Conservation (phyloP, 345 rosid genomes). For the Rhodomyrtus tomentosa region DNA sequence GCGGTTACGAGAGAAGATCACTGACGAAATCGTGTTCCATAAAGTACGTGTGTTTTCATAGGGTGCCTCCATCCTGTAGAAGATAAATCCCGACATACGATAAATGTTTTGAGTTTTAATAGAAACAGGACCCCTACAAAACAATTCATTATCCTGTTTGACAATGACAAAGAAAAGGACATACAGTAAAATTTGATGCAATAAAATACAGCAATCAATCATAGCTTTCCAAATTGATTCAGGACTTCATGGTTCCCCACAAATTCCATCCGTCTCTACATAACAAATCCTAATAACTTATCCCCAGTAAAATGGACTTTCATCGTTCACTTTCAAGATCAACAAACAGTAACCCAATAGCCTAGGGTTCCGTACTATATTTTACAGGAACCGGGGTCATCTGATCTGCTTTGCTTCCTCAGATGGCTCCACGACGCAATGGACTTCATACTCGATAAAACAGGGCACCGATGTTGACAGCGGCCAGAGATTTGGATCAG, state of each 20-base stretch:
- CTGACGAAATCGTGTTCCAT: background rate
- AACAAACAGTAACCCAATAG: background rate
- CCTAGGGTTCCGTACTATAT: background rate
- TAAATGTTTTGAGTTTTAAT: background rate
- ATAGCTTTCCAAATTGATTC: background rate
- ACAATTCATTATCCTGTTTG: background rate
- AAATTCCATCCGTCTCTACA: background rate
- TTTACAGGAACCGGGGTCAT: background rate
- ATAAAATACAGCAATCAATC: background rate
- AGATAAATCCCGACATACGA: background rate
- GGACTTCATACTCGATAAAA: background rate
- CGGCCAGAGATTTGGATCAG: background rate
- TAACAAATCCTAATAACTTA: background rate
- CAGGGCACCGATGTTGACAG: background rate
- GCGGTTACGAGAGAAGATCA: background rate
- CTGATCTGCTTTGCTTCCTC: background rate
- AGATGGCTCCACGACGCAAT: background rate
- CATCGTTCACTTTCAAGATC: background rate
- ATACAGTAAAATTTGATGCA: background rate
- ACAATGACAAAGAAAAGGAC: background rate
- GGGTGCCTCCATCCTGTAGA: background rate
- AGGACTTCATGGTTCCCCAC: background rate
- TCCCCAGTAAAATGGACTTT: background rate
- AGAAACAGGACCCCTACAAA: background rate
- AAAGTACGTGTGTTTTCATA: background rate